These are phyloP conservation scores for Nowakowskiella sp. DNA, from an alignment of 192 early-diverging fungal species.

Conservation along the genomic window DNA sequence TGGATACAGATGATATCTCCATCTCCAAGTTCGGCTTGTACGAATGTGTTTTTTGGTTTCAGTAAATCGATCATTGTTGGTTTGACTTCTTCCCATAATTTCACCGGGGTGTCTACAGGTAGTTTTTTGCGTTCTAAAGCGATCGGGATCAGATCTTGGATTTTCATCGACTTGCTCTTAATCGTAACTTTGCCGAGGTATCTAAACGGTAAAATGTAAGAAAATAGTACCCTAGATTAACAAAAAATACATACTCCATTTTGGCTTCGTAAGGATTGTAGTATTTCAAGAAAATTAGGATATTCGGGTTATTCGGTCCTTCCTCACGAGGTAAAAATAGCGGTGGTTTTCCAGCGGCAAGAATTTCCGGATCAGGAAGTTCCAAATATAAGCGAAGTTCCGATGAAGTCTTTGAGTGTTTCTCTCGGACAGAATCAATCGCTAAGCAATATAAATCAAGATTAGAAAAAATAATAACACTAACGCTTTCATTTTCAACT, in stretches of 20 bases:
- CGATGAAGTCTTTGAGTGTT: constrained; percentile 11
- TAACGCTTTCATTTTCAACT: constrained; percentile 11
- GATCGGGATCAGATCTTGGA: constrained; percentile 52
- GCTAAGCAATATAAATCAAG: constrained; percentile 5
- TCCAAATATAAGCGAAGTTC: constrained; percentile 43
- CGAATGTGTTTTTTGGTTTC: constrained; percentile 57
- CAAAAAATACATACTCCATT: constrained; percentile 47
- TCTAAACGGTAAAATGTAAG: constrained; percentile 10
- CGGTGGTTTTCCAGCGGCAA: no score
- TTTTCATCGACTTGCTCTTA: constrained; percentile 22
- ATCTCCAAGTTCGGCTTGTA: constrained; percentile 72
- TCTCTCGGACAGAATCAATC: constrained; percentile 23
- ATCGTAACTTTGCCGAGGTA: constrained; percentile 21
- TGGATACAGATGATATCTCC: constrained; percentile 93
- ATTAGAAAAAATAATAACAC: neutral
- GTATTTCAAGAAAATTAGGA: constrained; percentile 79
- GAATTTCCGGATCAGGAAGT: constrained; percentile 3
- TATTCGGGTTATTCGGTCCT: constrained; percentile 8
- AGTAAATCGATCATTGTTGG: constrained; percentile 81
- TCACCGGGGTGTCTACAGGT: constrained; percentile 46
- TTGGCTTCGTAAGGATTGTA: constrained; percentile 57
- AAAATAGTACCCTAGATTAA: neutral
- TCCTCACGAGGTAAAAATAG: constrained; percentile 19
- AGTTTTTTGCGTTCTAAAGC: constrained; percentile 49
- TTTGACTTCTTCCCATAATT: constrained; percentile 85